Base-by-base conservation (phyloP, 2,329 filamentous ascomycete species). In the Xylariales sp. region DNA sequence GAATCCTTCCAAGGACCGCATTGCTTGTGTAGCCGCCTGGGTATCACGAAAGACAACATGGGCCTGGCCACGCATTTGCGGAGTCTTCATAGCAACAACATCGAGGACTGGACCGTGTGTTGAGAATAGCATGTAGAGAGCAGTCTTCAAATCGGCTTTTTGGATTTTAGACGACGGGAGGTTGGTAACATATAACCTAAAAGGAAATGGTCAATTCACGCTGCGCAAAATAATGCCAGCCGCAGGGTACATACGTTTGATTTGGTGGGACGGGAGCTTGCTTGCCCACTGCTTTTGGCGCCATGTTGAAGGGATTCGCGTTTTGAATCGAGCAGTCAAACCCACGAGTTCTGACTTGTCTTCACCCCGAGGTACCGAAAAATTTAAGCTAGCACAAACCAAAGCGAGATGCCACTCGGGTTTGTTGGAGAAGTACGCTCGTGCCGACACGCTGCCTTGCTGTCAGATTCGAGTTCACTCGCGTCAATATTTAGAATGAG, bases 11-110 rank as follows among this genome's bases (percentile, higher is more conserved):
- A 96, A 69, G 10, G 87, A 81, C 48, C 91, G 75, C 88, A 98
- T 88, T 2, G 93, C 93, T 58, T 95, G 88, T 17, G 90, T 95
- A 36, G 89, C 88, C n/a, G 88, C 81, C 49, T 95, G 85, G 23
- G 91, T 72, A 59, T 98, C 91, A 41, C 87, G 79, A 60, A 89
- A 97, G 12, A 93, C 85, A 43, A 98, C 71, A 56, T 97, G 93
- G 44, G 93, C 93, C 65, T 98, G 93, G 4, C 93, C 93, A 34
- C 93, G 84, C 90, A 97, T 96, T 66, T 88, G 88, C 60, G 74
- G 74, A 2, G 88, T 95, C 67, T 89, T 94, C 51, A 96, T 72
- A 20, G 88, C 87, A 33, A 96, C 85, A 15, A 98, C 79, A 59
- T 98, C 93, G 41, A 98, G 78, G 13, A 98, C 85, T 1, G 88